Base-by-base conservation (phyloP, 306 rosid species). In the Vigna mungo region DNA sequence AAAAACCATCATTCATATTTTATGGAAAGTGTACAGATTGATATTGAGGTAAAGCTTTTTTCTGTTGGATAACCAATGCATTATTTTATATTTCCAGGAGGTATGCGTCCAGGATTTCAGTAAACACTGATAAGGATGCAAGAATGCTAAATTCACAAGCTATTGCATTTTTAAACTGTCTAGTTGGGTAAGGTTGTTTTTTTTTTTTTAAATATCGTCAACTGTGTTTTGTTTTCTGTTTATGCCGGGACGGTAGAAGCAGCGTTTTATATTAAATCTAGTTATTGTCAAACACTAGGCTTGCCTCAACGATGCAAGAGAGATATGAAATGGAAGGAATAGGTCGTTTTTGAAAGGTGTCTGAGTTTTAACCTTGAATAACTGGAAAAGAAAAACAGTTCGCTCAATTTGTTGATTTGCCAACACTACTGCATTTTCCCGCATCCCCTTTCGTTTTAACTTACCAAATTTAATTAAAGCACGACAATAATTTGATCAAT, bases 81-180 rank as follows among this genome's bases (percentile, higher is more conserved):
- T 68, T 60, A 36, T 54, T 21, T 68, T 85, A 80, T 79, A 68
- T 81, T 74, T 88, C 83, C 94, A 94, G 98, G 90, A 92, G 85
- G 77, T 72, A 74, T 78, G 76, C 84, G 18, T 82, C 93, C 72
- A 78, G 68, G 70, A 86, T 72, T 21, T 77, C 90, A 60, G 53
- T 59, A 66, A 80, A 60, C 59, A 69, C 18, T 41, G 89, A 86
- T 62, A 75, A 75, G 74, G 86, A 86, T 62, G 81, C 88, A n/a
- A 79, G 85, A 83, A 67, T 77, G 64, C 78, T 82, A 49, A 91
- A 82, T 34, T 89, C 78, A 23, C 86, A 84, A 70, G 96, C 88
- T 80, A 82, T 78, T 4, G 15, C 82, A 64, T 86, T 92, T 62
- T 62, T 94, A 30, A 85, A 83, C 79, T 84, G 66, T 77, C 74